These are phyloP conservation scores for Actinomortierella ambigua DNA, from an alignment of 371 early-diverging fungal species.

Conservation along the genomic window DNA sequence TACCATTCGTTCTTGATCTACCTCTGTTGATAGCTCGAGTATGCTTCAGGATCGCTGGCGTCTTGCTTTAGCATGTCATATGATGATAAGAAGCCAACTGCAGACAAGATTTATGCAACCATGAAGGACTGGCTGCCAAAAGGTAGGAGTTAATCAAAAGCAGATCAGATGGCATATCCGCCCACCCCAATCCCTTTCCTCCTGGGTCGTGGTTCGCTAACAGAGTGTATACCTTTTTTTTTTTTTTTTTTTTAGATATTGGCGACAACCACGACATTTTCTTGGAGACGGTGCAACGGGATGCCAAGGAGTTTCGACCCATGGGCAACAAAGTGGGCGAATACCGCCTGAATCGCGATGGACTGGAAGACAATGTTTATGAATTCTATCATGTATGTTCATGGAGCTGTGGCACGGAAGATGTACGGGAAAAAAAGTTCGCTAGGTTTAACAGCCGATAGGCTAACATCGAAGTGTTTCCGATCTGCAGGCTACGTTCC, in stretches of 20 bases:
- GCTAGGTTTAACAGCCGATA: conserved; percentile 1
- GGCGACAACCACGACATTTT: conserved; percentile 67
- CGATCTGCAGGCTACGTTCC: conserved; percentile 55
- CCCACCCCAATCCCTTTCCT: background rate
- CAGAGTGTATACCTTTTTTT: too few species aligned
- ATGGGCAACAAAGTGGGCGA: conserved; percentile 75
- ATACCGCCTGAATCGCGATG: conserved; percentile 54
- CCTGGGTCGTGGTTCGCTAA: background rate
- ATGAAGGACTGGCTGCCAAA: conserved; percentile 53
- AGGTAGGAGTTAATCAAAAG: conserved; percentile 33
- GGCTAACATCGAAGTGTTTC: background rate
- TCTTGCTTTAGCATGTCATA: conserved; percentile 71
- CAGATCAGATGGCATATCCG: background rate
- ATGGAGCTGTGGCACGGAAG: background rate
- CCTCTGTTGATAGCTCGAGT: conserved; percentile 60
- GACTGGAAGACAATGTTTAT: conserved; percentile 54
- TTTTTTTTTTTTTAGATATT: conserved; percentile 40
- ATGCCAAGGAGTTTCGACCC: conserved; percentile 66
- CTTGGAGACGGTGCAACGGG: conserved; percentile 58
- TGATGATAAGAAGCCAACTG: conserved; percentile 48
- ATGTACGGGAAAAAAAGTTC: too few species aligned
- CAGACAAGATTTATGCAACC: conserved; percentile 53
- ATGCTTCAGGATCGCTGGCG: conserved; percentile 78
- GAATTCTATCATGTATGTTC: conserved; percentile 77
- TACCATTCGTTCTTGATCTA: too few species aligned